These are phyloP conservation scores for Aspergillus pseudoglaucus DNA, from an alignment of 2,329 filamentous ascomycete species.

Conservation along the genomic window DNA sequence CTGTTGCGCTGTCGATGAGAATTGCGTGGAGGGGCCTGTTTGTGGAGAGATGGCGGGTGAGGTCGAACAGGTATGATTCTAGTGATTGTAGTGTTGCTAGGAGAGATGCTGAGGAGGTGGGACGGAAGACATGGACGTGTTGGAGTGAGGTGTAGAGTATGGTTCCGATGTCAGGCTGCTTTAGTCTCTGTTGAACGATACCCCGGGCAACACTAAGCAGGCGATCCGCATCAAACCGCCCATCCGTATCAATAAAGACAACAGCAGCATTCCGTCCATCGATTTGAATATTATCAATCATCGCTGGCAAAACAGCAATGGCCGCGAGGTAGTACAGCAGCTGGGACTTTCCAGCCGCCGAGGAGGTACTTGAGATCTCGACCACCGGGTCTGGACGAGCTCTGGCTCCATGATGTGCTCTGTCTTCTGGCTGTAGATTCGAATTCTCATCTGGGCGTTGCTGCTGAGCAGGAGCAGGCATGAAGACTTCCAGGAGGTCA, in stretches of 20 bases:
- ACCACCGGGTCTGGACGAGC: conserved; percentile 34
- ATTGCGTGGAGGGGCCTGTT: conserved; percentile 44
- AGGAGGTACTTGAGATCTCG: conserved; percentile 48
- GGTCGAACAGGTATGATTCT: conserved; percentile 45
- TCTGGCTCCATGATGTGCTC: not conserved
- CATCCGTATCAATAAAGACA: conserved; percentile 52
- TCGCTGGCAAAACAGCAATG: conserved; percentile 44
- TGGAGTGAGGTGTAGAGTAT: conserved; percentile 38
- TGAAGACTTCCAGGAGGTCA: conserved; percentile 33
- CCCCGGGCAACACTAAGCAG: conserved; percentile 31
- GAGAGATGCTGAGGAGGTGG: conserved; percentile 46
- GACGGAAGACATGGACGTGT: conserved; percentile 55
- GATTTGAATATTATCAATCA: conserved; percentile 23
- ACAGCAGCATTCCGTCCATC: conserved; percentile 45
- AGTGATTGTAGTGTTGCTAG: conserved; percentile 45
- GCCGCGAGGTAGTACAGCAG: conserved; percentile 52
- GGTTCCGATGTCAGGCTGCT: conserved; percentile 9
- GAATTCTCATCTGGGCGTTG: conserved; percentile 3
- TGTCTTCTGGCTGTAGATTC: conserved; percentile 8
- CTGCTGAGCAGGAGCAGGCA: conserved; percentile 11
- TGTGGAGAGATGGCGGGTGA: conserved; percentile 40
- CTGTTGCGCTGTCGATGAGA: conserved; percentile 49
- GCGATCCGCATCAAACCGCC: conserved; percentile 46
- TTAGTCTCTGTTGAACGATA: conserved; percentile 17
- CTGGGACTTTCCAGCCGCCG: conserved; percentile 53